Evolutionary conservation across 139 green algal species (phyloP), one percentile per base, ranked within the genome.

Genomic region (Chlorella ohadii): DNA sequence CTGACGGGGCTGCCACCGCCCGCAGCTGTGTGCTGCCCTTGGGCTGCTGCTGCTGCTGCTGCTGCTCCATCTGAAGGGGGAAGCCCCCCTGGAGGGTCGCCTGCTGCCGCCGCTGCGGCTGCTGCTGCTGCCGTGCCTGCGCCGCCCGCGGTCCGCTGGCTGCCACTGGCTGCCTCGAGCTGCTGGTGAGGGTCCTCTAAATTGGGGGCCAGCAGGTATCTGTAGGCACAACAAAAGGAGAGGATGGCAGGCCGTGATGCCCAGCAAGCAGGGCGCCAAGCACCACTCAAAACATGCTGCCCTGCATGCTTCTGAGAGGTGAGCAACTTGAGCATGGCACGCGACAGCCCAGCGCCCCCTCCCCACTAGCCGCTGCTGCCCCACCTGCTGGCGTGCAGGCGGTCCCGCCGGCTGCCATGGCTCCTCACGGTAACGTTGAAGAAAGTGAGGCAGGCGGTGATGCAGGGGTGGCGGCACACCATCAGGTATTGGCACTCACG

Each of bases 391-490:
- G 15, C 31, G 22, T 36, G 36, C 28, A 31, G 63, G 63, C 63
- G 63, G 7, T 33, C 28, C 17, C 16, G 28, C 9, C 65, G 65
- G 65, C 65, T 31, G 17, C 28, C 16, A 5, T 39, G 51, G 1
- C 55, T 68, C 33, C 76, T 39, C 25, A 82, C 76, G 1, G 59
- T 82, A 7, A 82, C 76, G 27, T 38, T 82, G 59, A 61, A 82
- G 38, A 34, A 39, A 20, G 76, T 71, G 34, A 72, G 36, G 36
- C 57, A 72, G 34, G 22, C 22, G 6, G 36, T 38, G 34, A 72
- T 27, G 57, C 25, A 72, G 7, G 57, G 57, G 57, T 82, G 76
- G 25, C 59, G 17, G 57, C 76, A 82, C 23, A 25, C 36, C 38
- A 72, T 15, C 7, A 39, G 59, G 59, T 59, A 33, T 22, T 38